Evolutionary conservation across 805 yeast species (phyloP).

Genomic region (Pichia eremophila): DNA sequence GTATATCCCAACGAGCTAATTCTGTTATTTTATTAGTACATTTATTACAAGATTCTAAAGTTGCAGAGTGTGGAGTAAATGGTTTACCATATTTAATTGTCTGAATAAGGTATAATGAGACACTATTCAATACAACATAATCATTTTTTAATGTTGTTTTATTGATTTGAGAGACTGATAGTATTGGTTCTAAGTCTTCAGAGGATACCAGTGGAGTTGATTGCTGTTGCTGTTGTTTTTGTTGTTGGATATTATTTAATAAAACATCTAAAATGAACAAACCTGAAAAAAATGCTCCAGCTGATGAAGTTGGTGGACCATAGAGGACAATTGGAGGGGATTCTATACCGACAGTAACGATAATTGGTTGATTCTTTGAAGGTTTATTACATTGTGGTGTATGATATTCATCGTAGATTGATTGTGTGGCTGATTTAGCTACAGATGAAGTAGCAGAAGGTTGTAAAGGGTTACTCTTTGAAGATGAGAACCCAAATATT

Average conservation of each 20-base stretch:
- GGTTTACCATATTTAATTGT: slow-evolving; percentile 59
- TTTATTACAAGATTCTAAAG: slow-evolving; percentile 44
- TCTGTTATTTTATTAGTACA: slow-evolving; percentile 50
- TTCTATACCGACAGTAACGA: slow-evolving; percentile 58
- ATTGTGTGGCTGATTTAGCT: not conserved
- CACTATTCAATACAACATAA: slow-evolving; percentile 44
- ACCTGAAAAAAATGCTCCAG: slow-evolving; percentile 85
- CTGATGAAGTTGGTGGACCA: slow-evolving; percentile 67
- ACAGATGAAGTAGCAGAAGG: not conserved
- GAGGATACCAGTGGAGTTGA: too few species aligned
- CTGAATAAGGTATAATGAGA: slow-evolving; percentile 64
- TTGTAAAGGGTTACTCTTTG: not conserved
- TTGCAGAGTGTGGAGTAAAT: slow-evolving; percentile 43
- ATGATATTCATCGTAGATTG: slow-evolving; percentile 19
- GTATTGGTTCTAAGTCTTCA: slow-evolving; percentile 11
- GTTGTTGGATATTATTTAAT: not conserved
- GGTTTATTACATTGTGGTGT: slow-evolving; percentile 18
- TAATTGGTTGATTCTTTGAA: slow-evolving; percentile 18
- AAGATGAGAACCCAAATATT: not conserved
- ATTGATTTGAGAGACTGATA: slow-evolving; percentile 17
- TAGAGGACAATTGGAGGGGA: slow-evolving; percentile 86
- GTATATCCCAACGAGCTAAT: slow-evolving; percentile 83
- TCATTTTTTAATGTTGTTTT: slow-evolving; percentile 20
- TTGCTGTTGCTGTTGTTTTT: not conserved
- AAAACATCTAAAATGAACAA: slow-evolving; percentile 50